phyloP scores from a whole-genome alignment of 176 grass and related monocot genomes.

The Thinopyrum elongatum region DNA sequence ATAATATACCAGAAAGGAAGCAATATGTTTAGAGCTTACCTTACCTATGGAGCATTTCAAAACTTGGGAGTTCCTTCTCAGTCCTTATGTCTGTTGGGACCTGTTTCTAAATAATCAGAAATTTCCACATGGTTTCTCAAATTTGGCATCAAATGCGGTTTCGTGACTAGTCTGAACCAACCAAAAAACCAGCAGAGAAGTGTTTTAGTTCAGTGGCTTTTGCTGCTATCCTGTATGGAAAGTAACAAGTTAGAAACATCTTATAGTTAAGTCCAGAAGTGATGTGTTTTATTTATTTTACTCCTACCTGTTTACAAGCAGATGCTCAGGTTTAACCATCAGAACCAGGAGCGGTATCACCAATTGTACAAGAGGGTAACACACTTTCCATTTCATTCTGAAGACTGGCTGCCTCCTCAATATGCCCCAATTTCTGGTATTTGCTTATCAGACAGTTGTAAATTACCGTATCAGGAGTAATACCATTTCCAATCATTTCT shows the following conservation, averaged over 20 bases:
- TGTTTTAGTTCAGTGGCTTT: neutral
- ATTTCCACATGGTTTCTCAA: neutral
- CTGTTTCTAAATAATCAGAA: neutral
- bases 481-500: slow-evolving; percentile 72
- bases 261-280: neutral
- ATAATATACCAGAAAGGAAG: slow-evolving; percentile 3
- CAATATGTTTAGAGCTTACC: neutral
- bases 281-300: neutral
- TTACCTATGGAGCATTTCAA: slow-evolving; percentile 10
- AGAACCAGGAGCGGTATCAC: slow-evolving; percentile 24
- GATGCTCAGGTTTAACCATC: slow-evolving; percentile 25
- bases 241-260: neutral
- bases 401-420: slow-evolving; percentile 57
- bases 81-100: neutral
- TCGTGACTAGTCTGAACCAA: slow-evolving; percentile 9
- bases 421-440: slow-evolving; percentile 66
- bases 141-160: slow-evolving; percentile 22
- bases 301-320: neutral
- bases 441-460: slow-evolving; percentile 88
- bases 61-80: neutral
- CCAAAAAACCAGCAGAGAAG: neutral
- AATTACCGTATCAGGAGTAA: slow-evolving; percentile 71
- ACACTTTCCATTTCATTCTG: slow-evolving; percentile 69
- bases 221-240: slow-evolving; percentile 8
- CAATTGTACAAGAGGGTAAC: slow-evolving; percentile 41